A percentile compares a stretch with the other conserved stretches of the same genome.
Evolutionary conservation across 2,329 filamentous ascomycete genomes (phyloP).

Genomic region (Fusarium sp.): DNA sequence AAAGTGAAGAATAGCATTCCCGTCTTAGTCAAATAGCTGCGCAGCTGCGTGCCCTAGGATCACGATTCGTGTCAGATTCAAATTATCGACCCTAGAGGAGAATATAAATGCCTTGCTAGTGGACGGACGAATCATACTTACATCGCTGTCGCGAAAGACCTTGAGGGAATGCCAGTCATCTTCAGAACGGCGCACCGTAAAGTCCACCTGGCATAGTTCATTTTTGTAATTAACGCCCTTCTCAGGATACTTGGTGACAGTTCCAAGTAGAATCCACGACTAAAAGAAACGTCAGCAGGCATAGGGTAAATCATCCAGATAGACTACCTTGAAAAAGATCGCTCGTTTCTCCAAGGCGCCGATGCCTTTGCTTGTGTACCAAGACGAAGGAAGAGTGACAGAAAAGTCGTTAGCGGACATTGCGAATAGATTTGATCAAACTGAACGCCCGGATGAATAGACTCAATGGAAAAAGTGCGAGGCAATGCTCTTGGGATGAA

Average conservation of each 20-base stretch:
- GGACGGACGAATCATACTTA: neutral
- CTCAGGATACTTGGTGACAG: neutral
- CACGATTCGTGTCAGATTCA: neutral
- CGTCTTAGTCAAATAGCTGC: conserved; percentile 56
- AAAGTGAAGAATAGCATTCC: conserved; percentile 65
- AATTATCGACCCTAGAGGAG: neutral
- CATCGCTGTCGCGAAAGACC: conserved; percentile 1
- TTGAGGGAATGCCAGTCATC: neutral
- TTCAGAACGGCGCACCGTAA: neutral
- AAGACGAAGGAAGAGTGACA: neutral
- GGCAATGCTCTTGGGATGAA: neutral
- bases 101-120: no score
- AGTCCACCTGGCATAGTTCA: neutral
- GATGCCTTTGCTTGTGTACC: neutral
- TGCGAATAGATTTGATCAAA: neutral
- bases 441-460: no score
- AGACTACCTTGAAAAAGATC: neutral
- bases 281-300: neutral
- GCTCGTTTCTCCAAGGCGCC: neutral
- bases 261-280: conserved; percentile 6
- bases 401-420: neutral
- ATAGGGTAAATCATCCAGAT: neutral
- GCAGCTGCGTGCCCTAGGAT: conserved; percentile 27
- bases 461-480: no score
- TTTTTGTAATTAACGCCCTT: neutral